Percentiles rank a stretch among this genome's conserved stretches.
Evolutionary conservation across 345 rosid species (phyloP).

Genomic region (Citrus trifoliata): DNA sequence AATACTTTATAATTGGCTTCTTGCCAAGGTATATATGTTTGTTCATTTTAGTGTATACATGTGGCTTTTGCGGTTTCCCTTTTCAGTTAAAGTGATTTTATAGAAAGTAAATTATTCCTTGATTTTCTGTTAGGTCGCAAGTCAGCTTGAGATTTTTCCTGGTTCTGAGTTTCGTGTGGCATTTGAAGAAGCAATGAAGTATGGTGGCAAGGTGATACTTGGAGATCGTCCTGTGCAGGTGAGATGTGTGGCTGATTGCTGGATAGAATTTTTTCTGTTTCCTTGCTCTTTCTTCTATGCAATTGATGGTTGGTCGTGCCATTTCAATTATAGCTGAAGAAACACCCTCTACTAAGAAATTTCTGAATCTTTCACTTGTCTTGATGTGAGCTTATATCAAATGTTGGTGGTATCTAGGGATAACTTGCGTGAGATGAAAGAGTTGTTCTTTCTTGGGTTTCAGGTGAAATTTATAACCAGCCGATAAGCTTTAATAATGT

Average conservation of each 20-base stretch:
- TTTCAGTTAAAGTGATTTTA: neutral
- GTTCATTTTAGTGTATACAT: conserved; percentile 3
- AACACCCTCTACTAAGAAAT: neutral
- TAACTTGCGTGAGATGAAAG: neutral
- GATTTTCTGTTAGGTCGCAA: conserved; percentile 58
- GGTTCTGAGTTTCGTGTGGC: conserved; percentile 96
- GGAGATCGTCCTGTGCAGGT: conserved; percentile 99
- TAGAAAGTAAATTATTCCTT: neutral
- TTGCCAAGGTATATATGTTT: conserved; percentile 68
- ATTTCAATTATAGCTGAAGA: neutral
- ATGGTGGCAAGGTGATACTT: conserved; percentile 75
- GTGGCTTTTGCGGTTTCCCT: neutral
- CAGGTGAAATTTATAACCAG: neutral
- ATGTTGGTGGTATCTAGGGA: neutral
- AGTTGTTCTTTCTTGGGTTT: neutral
- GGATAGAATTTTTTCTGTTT: neutral
- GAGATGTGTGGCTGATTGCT: conserved; percentile 14
- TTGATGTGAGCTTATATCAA: neutral
- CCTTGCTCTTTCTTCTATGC: neutral
- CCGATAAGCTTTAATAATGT: neutral
- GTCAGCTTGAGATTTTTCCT: conserved; percentile 79
- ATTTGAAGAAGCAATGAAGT: conserved; percentile 80
- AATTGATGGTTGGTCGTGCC: neutral
- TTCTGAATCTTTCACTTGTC: neutral
- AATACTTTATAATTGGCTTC: conserved; percentile 81